Base-by-base conservation (phyloP, 495 filamentous ascomycete species). In the Penicillium cosmopolitanum region DNA sequence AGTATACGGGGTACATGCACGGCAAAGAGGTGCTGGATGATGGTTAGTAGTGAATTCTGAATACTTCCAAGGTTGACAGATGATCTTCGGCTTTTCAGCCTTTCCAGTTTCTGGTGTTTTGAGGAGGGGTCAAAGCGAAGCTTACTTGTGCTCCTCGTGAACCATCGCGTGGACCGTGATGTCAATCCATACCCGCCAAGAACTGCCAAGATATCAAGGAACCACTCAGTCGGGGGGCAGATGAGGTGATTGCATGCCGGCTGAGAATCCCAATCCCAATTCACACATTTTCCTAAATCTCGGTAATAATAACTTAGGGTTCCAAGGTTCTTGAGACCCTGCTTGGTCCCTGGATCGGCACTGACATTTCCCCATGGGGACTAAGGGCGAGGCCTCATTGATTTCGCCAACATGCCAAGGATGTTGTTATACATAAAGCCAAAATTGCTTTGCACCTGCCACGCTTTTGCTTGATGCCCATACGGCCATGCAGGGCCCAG, bases 351-450 rank as follows among this genome's bases (percentile, higher is more conserved):
- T 53, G 36, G 62, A 69, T 69, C 58, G 51, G 34, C 66, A 11
- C 31, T 48, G 21, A 15, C 16, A 52, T 61, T 63, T 36, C 63
- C 55, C 48, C 47, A 57, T 58, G 19, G 36, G 47, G 53, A 18
- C 35, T 42, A 31, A 6, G 28, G n/a, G 44, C 46, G 60, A 55
- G 38, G 15, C 58, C 42, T 55, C 42, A 36, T 40, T 40, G 58
- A 64, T 64, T 58, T 69, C 64, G 58, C 60, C 66, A 69, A 57
- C 58, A 69, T 64, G 66, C 66, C 66, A 69, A 69, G 66, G 50
- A 69, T 69, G 61, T 60, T 56, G 64, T 61, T 62, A 69, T 66
- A 61, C 44, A 16, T 57, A 51, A 51, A 55, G 33, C 52, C 21
- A 63, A 56, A 25, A 51, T 54, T 46, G 36, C 53, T 38, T 52